phyloP scores from a whole-genome alignment of 2,329 filamentous ascomycete species.

The Colletotrichum euphorbiae region DNA sequence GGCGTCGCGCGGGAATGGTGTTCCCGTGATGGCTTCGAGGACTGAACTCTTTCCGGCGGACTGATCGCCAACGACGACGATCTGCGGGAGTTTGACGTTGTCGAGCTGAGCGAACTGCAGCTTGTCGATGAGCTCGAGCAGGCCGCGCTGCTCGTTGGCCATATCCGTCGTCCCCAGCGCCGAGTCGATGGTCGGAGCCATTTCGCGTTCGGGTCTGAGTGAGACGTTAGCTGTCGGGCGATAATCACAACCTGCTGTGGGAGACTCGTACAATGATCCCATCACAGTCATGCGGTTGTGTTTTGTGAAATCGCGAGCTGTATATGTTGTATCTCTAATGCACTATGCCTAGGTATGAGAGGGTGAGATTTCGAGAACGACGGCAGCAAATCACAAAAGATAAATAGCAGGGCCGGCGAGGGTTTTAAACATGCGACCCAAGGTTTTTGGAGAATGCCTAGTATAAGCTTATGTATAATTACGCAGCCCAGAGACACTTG shows the following conservation, averaged over 20 bases:
- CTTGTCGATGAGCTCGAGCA: slow-evolving; percentile 68
- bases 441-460: not conserved
- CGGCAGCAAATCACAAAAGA: not conserved
- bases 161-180: slow-evolving; percentile 62
- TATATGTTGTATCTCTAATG: not conserved
- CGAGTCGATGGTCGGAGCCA: slow-evolving; percentile 58
- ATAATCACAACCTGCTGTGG: slow-evolving; percentile 30
- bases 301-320: not conserved
- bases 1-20: slow-evolving; percentile 69
- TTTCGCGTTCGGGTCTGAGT: slow-evolving; percentile 41
- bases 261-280: slow-evolving; percentile 39
- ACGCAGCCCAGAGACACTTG: slow-evolving; percentile 25
- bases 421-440: slow-evolving; percentile 15
- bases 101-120: slow-evolving; percentile 65
- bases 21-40: slow-evolving; percentile 72
- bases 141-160: slow-evolving; percentile 64
- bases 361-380: not conserved
- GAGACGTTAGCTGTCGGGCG: slow-evolving; percentile 32
- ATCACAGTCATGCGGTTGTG: slow-evolving; percentile 21
- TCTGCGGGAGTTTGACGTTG: slow-evolving; percentile 67
- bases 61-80: slow-evolving; percentile 74
- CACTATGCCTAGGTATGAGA: not conserved
- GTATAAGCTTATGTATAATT: slow-evolving; percentile 35
- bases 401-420: not conserved
- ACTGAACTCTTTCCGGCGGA: slow-evolving; percentile 74